Evolutionary conservation across 2,329 filamentous ascomycete genomes (phyloP).

Genomic region (Curvularia spicifera): DNA sequence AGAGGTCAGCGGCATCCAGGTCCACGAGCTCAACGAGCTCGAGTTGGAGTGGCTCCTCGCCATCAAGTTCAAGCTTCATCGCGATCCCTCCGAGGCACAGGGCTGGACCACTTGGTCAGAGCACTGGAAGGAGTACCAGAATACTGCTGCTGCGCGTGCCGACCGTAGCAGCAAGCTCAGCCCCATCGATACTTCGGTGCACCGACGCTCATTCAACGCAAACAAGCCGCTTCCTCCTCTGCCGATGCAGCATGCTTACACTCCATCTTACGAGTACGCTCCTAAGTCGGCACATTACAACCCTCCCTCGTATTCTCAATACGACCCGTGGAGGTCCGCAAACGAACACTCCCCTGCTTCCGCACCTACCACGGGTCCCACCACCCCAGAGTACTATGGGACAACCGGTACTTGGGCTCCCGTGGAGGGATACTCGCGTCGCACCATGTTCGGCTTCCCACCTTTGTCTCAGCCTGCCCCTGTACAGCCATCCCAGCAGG

Average conservation of each 20-base stretch:
- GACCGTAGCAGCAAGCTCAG: constrained; percentile 57
- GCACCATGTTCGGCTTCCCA: constrained; percentile 52
- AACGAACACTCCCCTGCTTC: constrained; percentile 60
- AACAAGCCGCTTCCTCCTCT: constrained; percentile 55
- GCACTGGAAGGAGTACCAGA: constrained; percentile 70
- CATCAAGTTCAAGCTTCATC: constrained; percentile 84
- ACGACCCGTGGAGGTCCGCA: constrained; percentile 53
- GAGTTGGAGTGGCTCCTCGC: constrained; percentile 87
- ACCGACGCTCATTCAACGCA: constrained; percentile 56
- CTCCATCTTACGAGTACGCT: constrained; percentile 42
- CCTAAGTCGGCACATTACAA: constrained; percentile 50
- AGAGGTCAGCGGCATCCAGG: constrained; percentile 88
- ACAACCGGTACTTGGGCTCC: constrained; percentile 57
- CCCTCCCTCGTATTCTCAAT: constrained; percentile 43
- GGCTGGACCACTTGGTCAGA: constrained; percentile 70
- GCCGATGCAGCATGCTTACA: constrained; percentile 51
- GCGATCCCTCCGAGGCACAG: constrained; percentile 78
- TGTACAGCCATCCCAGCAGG: constrained; percentile 53
- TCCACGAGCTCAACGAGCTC: constrained; percentile 81
- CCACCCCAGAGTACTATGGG: constrained; percentile 61
- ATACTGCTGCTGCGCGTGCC: constrained; percentile 53
- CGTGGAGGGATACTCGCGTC: constrained; percentile 50
- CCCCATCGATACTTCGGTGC: constrained; percentile 69
- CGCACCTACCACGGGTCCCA: constrained; percentile 60
- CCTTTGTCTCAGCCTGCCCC: constrained; percentile 45